Conservation (phyloP, 768 basidiomycete species). For the Lactarius hengduanensis region DNA sequence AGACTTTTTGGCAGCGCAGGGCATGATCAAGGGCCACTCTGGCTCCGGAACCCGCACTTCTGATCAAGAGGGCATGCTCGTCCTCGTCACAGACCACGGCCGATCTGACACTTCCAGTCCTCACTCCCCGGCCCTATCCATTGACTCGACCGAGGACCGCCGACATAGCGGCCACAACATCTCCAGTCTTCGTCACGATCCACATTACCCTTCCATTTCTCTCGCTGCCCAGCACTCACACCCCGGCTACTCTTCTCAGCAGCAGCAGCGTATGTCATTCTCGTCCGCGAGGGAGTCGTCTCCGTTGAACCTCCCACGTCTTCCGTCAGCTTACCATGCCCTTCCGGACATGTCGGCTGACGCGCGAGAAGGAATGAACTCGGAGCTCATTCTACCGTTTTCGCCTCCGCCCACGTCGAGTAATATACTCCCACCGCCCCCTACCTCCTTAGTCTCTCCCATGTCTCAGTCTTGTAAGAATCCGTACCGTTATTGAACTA, state of each 20-base stretch:
- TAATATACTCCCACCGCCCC: constrained; percentile 40
- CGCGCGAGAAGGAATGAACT: constrained; percentile 22
- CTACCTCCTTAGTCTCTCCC: constrained; percentile 52
- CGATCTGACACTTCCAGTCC: constrained; percentile 37
- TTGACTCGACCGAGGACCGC: constrained; percentile 43
- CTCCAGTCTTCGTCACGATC: constrained; percentile 36
- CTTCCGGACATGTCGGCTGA: constrained; percentile 22
- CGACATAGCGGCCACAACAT: constrained; percentile 34
- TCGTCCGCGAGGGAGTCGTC: constrained; percentile 27
- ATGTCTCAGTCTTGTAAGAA: constrained; percentile 59
- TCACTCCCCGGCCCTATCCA: constrained; percentile 49
- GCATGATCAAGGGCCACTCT: constrained; percentile 89
- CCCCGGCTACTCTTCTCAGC: constrained; percentile 19
- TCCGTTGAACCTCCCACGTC: constrained; percentile 28
- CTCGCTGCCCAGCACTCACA: constrained; percentile 29
- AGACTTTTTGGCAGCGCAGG: constrained; percentile 72
- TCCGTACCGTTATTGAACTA: constrained; percentile 66
- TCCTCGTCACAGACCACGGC: constrained; percentile 45
- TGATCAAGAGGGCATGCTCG: constrained; percentile 57
- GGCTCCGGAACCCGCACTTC: constrained; percentile 59
- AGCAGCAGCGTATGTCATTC: constrained; percentile 25
- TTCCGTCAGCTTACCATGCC: constrained; percentile 28
- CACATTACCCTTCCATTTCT: constrained; percentile 32
- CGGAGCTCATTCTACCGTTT: constrained; percentile 28
- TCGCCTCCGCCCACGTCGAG: constrained; percentile 35